Evolutionary conservation across 495 filamentous ascomycete species (phyloP), one percentile per base, ranked within the genome.

Genomic region (Aspergillus hancockii): DNA sequence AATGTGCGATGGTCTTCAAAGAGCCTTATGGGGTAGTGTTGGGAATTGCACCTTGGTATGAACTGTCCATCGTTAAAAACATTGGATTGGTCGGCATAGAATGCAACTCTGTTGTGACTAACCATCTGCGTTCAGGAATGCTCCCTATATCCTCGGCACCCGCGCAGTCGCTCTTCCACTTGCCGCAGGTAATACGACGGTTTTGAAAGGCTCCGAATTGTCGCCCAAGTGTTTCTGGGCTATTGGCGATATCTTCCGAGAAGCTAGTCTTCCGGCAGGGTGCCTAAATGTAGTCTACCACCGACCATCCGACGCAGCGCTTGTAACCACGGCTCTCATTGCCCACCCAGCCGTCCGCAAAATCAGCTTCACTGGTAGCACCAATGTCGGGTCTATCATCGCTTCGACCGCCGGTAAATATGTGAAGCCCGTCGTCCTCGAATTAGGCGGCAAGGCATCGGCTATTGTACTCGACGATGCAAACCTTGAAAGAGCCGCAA

Each of bases 1-100:
- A 76, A 40, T 78, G 79, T n/a, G 88, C 88, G 0, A 78, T 96
- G 65, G 74, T 96, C n/a, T 73, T 85, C 50, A 89, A 87, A 64
- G 88, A 95, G 70, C 92, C 92, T 5, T 91, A 85, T 63, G 92
- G 92, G 19, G 91, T 94, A 25, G 74, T 93, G 2, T 76, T 97
- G 14, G 85, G 83, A 30, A 91, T 95, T 72, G 91, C 90, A 19
- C 91, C 93, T 30, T 96, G 93, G 90, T 91, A 78, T 63, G 73
- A 47, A 21, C 54, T 57, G 1, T 9, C 21, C 18, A 19, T 31
- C 21, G 13, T 19, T 16, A 43, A 22, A 19, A 30, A 21, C 38
- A 32, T 4, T 13, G 7, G 19, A 49, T n/a, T 4, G 21, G 31
- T 36, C 10, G 25, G 18, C 16, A 25, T 23, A 21, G 32, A 34